Base-by-base conservation (phyloP, 495 filamentous ascomycete species). In the Xylaria nigripes region DNA sequence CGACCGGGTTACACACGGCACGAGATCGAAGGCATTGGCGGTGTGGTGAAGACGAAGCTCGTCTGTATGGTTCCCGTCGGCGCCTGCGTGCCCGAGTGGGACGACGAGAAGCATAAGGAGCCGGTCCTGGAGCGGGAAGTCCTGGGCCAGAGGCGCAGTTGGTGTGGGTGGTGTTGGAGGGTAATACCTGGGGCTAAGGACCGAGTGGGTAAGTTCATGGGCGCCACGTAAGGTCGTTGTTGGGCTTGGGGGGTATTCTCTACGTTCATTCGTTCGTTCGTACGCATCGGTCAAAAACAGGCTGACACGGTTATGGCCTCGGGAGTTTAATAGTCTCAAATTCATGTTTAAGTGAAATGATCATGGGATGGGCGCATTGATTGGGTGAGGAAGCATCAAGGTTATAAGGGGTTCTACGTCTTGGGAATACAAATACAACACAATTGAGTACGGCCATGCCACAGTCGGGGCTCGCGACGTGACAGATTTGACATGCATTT, bases 11-110 rank as follows among this genome's bases (percentile, higher is more conserved):
- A 95, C 64, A 79, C 80, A 57, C 73, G 83, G 24, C 88, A 92
- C 64, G 90, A 96, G 68, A 83, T 94, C 57, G 87, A 93, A 61
- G 90, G 90, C 3, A 81, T 95, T 29, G 90, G 90, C 13, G 90
- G 90, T 0, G 75, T 82, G 9, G 80, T 95, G 45, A 95, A 92
- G 76, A 86, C 83, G 54, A 92, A 88, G 70, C 70, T 82, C 7
- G 86, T 88, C 67, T 83, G 84, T 58, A 81, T 85, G 61, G 81
- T 91, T 13, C 73, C 76, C 54, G 81, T 96, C 1, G 90, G 90
- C 13, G 86, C 85, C 18, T 89, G 84, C 55, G 90, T 95, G 29
- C 82, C 81, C 50, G 86, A 92, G 62, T 86, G 81, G 69, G 86
- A 87, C 54, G 87, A 93, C 66, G 90, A 93, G 72, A 75, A 80